Base-by-base conservation (phyloP, 2,329 filamentous ascomycete species). In the Arthrobotrys pseudoclavata region DNA sequence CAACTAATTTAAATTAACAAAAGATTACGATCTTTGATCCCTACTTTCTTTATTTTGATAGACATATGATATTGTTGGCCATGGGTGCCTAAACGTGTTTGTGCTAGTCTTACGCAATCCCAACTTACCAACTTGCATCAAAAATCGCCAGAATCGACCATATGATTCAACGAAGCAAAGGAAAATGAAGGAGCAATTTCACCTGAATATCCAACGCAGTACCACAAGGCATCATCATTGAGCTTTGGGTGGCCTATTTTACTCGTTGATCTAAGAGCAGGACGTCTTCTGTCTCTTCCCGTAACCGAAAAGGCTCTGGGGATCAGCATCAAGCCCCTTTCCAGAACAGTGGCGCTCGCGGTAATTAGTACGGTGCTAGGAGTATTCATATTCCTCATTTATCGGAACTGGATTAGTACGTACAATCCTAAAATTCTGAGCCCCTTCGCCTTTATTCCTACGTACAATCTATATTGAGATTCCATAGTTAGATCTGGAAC, bases 221-320 rank as follows among this genome's bases (percentile, higher is more conserved):
- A 12, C 20, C 6, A 9, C 42, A 40, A 40, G 15, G 2, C 3
- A 3, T 20, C 4, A 20, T 45, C 9, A 20, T 18, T 3, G 6
- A 20, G 4, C n/a, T 20, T 45, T 22, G 9, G 6, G 10, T 18
- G 26, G n/a, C 3, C 4, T 13, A 4, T n/a, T 22, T n/a, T 9
- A 3, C 42, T 18, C 40, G 15, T 57, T 26, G 5, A 10, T 37
- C 52, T 67, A 76, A 22, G 60, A 67, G 42, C 72, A 70, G 67
- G 70, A 76, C 34, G 67, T 67, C 12, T 47, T 45, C 34, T 76
- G 57, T 18, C 34, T 52, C 47, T 62, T 67, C 37, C 72, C 64
- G 52, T 40, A 48, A 24, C n/a, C 18, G 9, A 47, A 22, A 31
- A 9, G 45, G 15, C 34, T 50, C 22, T 74, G 64, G 13, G 5